A percentile compares a stretch with the other conserved stretches of the same genome.
Evolutionary conservation across 441 rosid genomes (phyloP).

Genomic region (Metrosideros polymorpha): DNA sequence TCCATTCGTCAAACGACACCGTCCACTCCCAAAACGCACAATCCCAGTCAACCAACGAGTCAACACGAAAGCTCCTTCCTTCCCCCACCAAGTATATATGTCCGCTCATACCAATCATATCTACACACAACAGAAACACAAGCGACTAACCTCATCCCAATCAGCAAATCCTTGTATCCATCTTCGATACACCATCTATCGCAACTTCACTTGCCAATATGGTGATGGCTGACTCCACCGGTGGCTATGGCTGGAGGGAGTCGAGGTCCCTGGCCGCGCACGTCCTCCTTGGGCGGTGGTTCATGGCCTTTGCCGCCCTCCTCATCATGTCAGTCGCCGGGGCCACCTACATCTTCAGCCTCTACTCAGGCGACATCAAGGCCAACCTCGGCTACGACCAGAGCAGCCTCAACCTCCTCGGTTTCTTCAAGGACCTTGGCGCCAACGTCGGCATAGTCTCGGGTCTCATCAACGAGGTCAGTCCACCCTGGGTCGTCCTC

Average conservation of each 20-base stretch:
- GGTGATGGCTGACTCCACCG: conserved; percentile 17
- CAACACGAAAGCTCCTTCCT: background rate
- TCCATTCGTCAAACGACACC: background rate
- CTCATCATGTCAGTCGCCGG: conserved; percentile 54
- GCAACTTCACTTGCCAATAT: conserved; percentile 6
- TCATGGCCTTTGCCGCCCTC: conserved; percentile 51
- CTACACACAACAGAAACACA: background rate
- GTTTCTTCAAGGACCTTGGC: conserved; percentile 8
- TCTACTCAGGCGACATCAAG: conserved; percentile 50
- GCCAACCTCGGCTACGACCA: conserved; percentile 46
- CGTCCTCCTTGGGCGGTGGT: conserved; percentile 46
- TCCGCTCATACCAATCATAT: background rate
- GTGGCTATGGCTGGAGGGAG: conserved; percentile 12
- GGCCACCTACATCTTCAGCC: conserved; percentile 62
- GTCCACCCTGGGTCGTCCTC: conserved; percentile 6
- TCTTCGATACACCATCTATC: background rate
- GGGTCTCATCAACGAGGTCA: conserved; percentile 7
- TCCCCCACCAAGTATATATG: background rate
- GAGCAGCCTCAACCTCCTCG: background rate
- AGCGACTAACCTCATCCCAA: background rate
- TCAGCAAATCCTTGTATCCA: background rate
- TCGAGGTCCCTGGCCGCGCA: conserved; percentile 23
- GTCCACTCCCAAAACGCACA: background rate
- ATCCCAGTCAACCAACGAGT: background rate
- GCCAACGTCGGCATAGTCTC: background rate